Base-by-base conservation (phyloP, 2,329 filamentous ascomycete genomes). In the Penicillium sp. region DNA sequence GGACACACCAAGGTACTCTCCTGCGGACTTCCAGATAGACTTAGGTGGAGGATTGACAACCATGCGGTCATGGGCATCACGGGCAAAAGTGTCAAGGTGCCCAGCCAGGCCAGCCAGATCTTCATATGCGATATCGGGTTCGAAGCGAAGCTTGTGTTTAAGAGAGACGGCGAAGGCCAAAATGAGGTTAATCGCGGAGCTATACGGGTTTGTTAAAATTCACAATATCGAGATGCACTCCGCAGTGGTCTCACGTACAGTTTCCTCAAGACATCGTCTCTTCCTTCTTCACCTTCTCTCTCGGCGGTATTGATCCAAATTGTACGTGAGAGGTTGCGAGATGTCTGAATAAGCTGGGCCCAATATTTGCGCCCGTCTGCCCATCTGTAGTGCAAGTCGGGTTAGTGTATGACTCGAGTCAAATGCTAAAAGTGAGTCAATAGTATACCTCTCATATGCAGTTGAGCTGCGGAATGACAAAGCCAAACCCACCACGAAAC, bases 141-240 rank as follows among this genome's bases (percentile, higher is more conserved):
- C 87, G 65, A 91, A 91, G 29, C 88, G 85, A 29, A 94, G 78
- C 60, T 82, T 84, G 70, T 93, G 88, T 72, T 91, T 91, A 52
- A 94, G 75, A 2, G 88, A 72, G 17, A 87, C 75, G n/a, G 86
- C 78, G 60, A 87, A 93, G 2, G 87, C 85, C 26, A 88, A 78
- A 55, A 93, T 76, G 6, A 93, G 75, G 64, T 93, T 91, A 67
- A 93, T 79, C 6, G 82, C 82, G 15, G 82, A 82, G 35, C 61
- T 65, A 33, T 10, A 12, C 3, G 5, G 24, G 8, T 3, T 7
- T 12, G 49, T 64, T 40, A 64, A 54, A 40, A 19, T 31, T 1
- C 8, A 28, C 3, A 32, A 3, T 12, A 17, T 15, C 15, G 1
- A 33, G 19, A 24, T 19, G 6, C 6, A 29, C 10, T 21, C 13